Percentiles rank a stretch among this genome's conserved stretches.
phyloP scores from a whole-genome alignment of 345 rosid genomes.

The Eucalyptus curtisii region DNA sequence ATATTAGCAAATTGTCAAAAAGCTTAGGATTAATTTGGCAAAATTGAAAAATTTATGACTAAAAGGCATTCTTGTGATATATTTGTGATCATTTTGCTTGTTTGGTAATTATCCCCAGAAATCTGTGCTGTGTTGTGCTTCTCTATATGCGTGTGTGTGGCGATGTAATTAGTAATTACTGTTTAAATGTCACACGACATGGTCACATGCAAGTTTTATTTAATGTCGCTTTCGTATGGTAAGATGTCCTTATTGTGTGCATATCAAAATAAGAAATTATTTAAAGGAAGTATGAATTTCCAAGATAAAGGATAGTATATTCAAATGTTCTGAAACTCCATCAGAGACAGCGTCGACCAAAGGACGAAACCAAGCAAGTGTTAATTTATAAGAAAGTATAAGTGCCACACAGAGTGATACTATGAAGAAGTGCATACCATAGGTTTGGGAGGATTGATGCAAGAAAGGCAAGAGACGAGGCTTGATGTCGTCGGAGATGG shows the following conservation, averaged over 20 bases:
- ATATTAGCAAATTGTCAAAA: no score
- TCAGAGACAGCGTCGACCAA: neutral
- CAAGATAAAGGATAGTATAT: neutral
- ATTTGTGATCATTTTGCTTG: no score
- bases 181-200: neutral
- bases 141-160: no score
- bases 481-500: neutral
- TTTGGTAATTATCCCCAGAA: neutral
- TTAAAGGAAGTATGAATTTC: neutral
- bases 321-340: neutral
- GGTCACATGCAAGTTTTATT: neutral
- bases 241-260: neutral
- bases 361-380: neutral
- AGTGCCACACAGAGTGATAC: neutral
- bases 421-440: constrained; percentile 1
- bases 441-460: neutral
- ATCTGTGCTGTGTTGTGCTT: neutral
- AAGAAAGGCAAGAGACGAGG: constrained; percentile 1
- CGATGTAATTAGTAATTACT: no score
- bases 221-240: neutral
- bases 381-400: neutral
- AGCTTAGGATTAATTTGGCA: no score
- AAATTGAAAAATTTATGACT: no score
- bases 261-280: neutral
- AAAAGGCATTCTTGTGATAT: no score